phyloP scores from a whole-genome alignment of 139 green algal species.

The Picochlorum costavermella region DNA sequence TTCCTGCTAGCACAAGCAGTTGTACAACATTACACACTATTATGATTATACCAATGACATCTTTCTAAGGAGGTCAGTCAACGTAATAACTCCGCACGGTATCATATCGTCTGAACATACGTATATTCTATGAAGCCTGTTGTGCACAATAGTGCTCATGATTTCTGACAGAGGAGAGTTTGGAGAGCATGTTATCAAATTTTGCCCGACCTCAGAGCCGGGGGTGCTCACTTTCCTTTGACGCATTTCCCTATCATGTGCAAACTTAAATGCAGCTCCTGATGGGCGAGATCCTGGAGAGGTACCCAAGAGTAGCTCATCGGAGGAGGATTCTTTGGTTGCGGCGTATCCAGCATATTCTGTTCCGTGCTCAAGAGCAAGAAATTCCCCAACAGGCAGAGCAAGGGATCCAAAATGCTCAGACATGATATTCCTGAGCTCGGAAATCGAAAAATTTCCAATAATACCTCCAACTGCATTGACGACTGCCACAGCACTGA shows the following conservation, averaged over 20 bases:
- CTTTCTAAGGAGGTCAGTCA: constrained; percentile 61
- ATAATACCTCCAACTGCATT: constrained; percentile 39
- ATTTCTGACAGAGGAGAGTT: constrained; percentile 42
- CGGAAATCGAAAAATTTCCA: constrained; percentile 49
- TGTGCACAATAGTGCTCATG: constrained; percentile 47
- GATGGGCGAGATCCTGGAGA: constrained; percentile 9
- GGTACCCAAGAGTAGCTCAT: not conserved
- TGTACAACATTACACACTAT: constrained; percentile 5
- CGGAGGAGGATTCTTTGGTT: constrained; percentile 14
- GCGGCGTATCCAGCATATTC: constrained; percentile 36
- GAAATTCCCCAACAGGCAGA: constrained; percentile 74
- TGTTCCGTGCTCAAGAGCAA: constrained; percentile 65
- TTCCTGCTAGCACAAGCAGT: too few species aligned
- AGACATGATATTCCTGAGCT: constrained; percentile 47
- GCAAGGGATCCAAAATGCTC: constrained; percentile 62
- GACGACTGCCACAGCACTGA: constrained; percentile 43
- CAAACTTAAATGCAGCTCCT: constrained; percentile 29
- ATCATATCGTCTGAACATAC: constrained; percentile 41
- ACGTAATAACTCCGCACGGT: constrained; percentile 59
- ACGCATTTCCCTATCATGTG: constrained; percentile 31
- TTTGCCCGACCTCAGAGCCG: constrained; percentile 55
- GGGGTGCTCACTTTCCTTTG: constrained; percentile 23
- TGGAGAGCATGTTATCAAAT: constrained; percentile 39
- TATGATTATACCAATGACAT: constrained; percentile 11
- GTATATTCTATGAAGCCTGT: constrained; percentile 68